Base-by-base conservation (phyloP, 164 flowering plant genomes). In the Protea cynaroides region DNA sequence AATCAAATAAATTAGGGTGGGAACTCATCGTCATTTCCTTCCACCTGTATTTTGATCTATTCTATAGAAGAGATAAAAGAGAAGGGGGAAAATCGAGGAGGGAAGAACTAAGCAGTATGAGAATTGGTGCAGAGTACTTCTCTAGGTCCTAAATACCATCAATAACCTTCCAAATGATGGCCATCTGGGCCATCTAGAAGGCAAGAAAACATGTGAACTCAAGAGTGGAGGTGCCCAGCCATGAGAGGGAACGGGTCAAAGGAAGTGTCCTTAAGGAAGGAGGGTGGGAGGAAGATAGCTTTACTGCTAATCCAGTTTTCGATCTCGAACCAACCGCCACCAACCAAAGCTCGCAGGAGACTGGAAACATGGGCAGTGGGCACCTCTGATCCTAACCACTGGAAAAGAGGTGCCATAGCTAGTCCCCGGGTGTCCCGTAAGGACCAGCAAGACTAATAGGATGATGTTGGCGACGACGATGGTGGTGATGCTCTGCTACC, bases 231-330 rank as follows among this genome's bases (percentile, higher is more conserved):
- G 98, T 90, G n/a, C 98, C 97, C 0, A 93, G 79, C 92, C 96
- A 88, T 0, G 90, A 75, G 0, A 85, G 14, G 1, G 59, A 15
- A 8, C 60, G 69, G 2, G 91, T n/a, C 60, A 4, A 74, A 25
- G 0, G 72, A 17, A 0, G 93, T 75, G 3, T 63, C 10, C 60
- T 83, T 86, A 24, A 87, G 11, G 7, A 56, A 62, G 14, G 70
- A 43, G 0, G 98, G 97, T 23, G 90, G 62, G 11, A 93, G 74
- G 69, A 80, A 90, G 63, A 93, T 84, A 0, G 98, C 90, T 63
- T 88, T 87, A 17, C 94, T 97, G 1, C 97, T 97, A 18, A 93
- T 87, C 97, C 97, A 93, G 0, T 91, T 79, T 67, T 90, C 98
- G 25, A 93, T 88, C 1, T 96, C 97, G 63, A 83, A 93, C 98